Evolutionary conservation across 192 early-diverging fungal genomes (phyloP), one percentile per base, ranked within the genome.

Genomic region (Oehlia diaphana): DNA sequence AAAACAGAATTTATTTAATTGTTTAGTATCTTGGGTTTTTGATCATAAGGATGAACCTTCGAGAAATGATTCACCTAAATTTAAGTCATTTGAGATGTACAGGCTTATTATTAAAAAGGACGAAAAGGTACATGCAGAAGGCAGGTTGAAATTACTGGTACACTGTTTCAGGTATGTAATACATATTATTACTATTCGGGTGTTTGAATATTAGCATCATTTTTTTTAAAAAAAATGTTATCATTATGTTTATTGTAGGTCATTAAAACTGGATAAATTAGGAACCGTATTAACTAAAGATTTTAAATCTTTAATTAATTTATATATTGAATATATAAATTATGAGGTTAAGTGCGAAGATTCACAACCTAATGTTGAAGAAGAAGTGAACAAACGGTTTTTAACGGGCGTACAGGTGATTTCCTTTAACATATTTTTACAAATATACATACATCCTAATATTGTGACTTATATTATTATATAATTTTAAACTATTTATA

Each of bases 61-160:
- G 19, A 65, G 23, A 12, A 26, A 31, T 65, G 28, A 28, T 70
- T 70, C 68, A 23, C 33, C 33, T 70, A 70, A 37, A 70, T 39
- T 44, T 70, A 72, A 72, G 5, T 33, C 44, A 12, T 72, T 72
- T 72, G 71, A 72, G 44, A 14, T 72, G 21, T 49, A 39, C 16
- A 26, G 71, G 28, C 16, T 72, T 6, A 50, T 72, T 26, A 13
- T 50, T 10, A 19, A 70, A n/a, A 70, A 33, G 5, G 68, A 70
- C 44, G 71, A 28, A 50, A 47, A 72, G 44, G 21, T 31, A 3
- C 47, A 50, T 47, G 14, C n/a, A 13, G 47, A 72, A 72, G 47
- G 23, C 10, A 26, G 71, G 16, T 9, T 47, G 3, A 72, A 72
- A 31, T 72, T 72, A 31, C 31, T 72, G 12, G 23, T 72, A 9